phyloP scores from a whole-genome alignment of 805 yeast species.

The Ogataea degrootiae region DNA sequence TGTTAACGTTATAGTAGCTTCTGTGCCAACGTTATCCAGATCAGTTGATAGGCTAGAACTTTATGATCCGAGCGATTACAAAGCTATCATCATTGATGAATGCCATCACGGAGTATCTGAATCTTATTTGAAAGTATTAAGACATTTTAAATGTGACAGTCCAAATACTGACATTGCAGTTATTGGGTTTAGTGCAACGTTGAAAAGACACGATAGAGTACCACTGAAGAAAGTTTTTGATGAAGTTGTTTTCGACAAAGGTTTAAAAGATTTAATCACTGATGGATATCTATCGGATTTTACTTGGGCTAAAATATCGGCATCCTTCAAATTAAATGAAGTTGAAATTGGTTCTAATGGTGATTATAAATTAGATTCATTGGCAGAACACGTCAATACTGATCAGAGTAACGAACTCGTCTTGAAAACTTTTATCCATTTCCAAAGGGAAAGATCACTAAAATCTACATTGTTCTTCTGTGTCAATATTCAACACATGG shows the following conservation, averaged over 20 bases:
- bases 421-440: conserved; percentile 45
- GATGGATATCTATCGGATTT: conserved; percentile 70
- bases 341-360: conserved; percentile 27
- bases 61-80: conserved; percentile 57
- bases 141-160: conserved; percentile 49
- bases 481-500: conserved; percentile 66
- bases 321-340: conserved; percentile 28
- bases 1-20: conserved; percentile 69
- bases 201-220: conserved; percentile 69
- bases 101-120: conserved; percentile 86
- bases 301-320: conserved; percentile 53
- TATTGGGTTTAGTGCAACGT: conserved; percentile 86
- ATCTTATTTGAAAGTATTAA: conserved; percentile 55
- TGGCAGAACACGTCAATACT: conserved; percentile 54
- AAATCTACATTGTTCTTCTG: conserved; percentile 74
- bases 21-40: conserved; percentile 62
- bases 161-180: conserved; percentile 45
- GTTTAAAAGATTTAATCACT: conserved; percentile 58
- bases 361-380: conserved; percentile 50
- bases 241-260: conserved; percentile 66
- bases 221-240: conserved; percentile 60
- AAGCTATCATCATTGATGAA: conserved; percentile 79
- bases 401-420: conserved; percentile 51
- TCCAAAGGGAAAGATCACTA: conserved; percentile 35
- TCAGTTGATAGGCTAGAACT: conserved; percentile 38